Base-by-base conservation (phyloP, 2,329 filamentous ascomycete genomes). In the Berkeleyomyces basicola region DNA sequence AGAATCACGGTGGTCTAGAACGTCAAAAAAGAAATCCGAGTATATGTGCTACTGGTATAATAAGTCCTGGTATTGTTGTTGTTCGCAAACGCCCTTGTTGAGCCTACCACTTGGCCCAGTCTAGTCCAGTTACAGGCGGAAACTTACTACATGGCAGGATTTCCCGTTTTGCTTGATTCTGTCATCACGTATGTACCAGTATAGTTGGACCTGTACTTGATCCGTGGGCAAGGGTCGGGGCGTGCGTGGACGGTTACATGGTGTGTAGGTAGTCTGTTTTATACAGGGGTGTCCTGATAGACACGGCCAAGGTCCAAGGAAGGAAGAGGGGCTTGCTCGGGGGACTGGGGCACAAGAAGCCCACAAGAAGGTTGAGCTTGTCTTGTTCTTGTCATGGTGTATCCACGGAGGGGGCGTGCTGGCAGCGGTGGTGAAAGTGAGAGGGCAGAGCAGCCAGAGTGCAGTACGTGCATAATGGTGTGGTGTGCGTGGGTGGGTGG, bases 1-100 rank as follows among this genome's bases (percentile, higher is more conserved):
- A 69, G 66, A 65, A 67, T 63, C 61, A 62, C 65, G 64, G 23
- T 23, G 23, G 62, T 51, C 57, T 58, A 36, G 42, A 67, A 63
- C 63, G 68, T 66, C 60, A 67, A 65, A 66, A 69, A 65, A n/a
- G n/a, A n/a, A n/a, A n/a, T n/a, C n/a, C 23, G 23, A 69, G 65
- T 14, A 9, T 55, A 33, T 39, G 31, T 53, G 16, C 31, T 55
- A 2, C 23, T 23, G 2, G 23, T 23, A 23, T 23, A 23, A 23
- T 23, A 23, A 1, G 23, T 23, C 23, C 23, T 23, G 2, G 23
- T 39, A 33, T 37, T 55, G 49, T 37, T 55, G 49, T n/a, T 37
- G n/a, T 31, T 37, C 36, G 49, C 36, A 14, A 47, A 31, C 11
- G 37, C 49, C 49, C 49, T 55, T 36, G 49, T 39, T 37, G 36